These are phyloP conservation scores for Allomyces arbusculus DNA, from an alignment of 192 early-diverging fungal species.

Conservation along the genomic window DNA sequence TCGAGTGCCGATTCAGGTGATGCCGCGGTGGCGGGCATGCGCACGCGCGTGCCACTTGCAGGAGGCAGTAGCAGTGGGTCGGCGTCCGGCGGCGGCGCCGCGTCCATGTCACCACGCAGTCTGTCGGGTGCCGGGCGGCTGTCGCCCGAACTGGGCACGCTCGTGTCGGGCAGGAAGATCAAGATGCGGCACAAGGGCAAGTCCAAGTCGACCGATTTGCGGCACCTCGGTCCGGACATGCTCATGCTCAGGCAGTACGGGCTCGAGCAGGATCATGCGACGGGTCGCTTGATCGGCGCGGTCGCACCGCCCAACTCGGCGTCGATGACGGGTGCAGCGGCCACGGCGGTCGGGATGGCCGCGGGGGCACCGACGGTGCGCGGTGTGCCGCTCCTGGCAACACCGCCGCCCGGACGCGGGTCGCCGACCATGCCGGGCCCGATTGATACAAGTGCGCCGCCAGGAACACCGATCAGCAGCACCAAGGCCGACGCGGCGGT, in stretches of 20 bases:
- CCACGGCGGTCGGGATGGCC: constrained; percentile 45
- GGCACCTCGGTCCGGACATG: background rate
- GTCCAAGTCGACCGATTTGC: too few species aligned
- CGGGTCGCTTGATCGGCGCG: background rate
- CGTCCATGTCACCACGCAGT: background rate
- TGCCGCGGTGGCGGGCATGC: background rate
- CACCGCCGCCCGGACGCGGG: too few species aligned
- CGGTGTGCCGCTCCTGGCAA: too few species aligned
- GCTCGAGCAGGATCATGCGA: background rate
- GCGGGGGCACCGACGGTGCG: too few species aligned
- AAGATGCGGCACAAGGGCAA: background rate
- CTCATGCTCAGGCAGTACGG: background rate
- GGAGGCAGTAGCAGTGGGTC: background rate
- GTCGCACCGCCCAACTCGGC: constrained; percentile 28
- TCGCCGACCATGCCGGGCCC: too few species aligned
- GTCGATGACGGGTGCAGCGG: constrained; percentile 52
- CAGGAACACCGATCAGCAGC: too few species aligned
- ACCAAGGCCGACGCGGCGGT: too few species aligned
- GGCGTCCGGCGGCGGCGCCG: background rate
- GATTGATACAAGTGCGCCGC: too few species aligned
- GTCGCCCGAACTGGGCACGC: background rate
- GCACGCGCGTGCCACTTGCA: too few species aligned
- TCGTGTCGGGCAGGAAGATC: background rate
- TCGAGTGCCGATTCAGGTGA: background rate
- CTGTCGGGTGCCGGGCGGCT: background rate